Conservation (phyloP, 495 filamentous ascomycete genomes). For the Evernia prunastri region DNA sequence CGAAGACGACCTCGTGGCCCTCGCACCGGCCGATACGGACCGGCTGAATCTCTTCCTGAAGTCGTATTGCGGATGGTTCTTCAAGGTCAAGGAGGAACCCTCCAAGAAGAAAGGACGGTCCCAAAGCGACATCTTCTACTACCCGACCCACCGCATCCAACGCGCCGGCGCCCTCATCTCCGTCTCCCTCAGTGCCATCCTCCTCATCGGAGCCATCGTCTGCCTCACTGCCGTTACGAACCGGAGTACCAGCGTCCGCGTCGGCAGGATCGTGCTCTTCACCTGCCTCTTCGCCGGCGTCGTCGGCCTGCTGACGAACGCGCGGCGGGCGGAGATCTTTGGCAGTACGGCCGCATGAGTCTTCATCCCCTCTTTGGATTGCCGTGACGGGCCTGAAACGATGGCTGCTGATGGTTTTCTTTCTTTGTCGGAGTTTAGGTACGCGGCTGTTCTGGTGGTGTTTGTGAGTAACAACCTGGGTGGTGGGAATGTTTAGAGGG, state of each 20-base stretch:
- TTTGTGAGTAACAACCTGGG: conserved; percentile 22
- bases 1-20: conserved; percentile 17
- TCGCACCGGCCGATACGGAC: conserved; percentile 21
- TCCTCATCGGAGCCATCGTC: conserved; percentile 31
- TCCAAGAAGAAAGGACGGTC: background rate
- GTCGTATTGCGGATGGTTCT: conserved; percentile 17
- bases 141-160: conserved; percentile 17
- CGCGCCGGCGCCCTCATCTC: conserved; percentile 19
- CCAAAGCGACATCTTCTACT: conserved; percentile 16
- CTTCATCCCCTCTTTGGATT: background rate
- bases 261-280: conserved; percentile 31
- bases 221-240: conserved; percentile 19
- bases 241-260: conserved; percentile 11
- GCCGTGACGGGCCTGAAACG: background rate
- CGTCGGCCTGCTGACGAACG: conserved; percentile 32
- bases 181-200: conserved; percentile 24
- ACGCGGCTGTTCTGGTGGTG: conserved; percentile 28
- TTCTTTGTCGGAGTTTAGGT: conserved; percentile 19
- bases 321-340: conserved; percentile 32
- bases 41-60: conserved; percentile 20
- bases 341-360: conserved; percentile 32
- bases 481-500: background rate
- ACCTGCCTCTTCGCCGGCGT: conserved; percentile 29
- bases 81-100: conserved; percentile 5
- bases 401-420: background rate